Conservation (phyloP, 116 monocot genomes). For the Dioscorea cayenensis region DNA sequence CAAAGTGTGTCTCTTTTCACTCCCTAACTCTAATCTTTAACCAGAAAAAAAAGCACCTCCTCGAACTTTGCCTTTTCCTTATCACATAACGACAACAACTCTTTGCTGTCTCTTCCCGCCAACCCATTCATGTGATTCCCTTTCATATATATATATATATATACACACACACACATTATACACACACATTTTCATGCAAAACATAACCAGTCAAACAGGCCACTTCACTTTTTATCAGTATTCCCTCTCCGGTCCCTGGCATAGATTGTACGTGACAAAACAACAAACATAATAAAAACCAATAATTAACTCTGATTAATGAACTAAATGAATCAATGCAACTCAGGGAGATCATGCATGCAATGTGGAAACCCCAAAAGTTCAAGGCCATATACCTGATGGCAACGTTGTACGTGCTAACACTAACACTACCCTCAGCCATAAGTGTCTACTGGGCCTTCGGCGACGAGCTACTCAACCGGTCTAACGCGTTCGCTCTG, state of each 20-base stretch:
- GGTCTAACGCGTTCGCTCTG: constrained; percentile 71
- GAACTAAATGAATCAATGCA: neutral
- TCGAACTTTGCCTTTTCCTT: neutral
- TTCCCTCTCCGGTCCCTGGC: neutral
- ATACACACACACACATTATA: too few species aligned
- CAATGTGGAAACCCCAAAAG: constrained; percentile 90
- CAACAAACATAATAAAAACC: neutral
- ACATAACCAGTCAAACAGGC: constrained; percentile 45
- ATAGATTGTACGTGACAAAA: neutral
- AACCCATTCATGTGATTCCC: too few species aligned
- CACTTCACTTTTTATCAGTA: too few species aligned
- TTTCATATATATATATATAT: too few species aligned
- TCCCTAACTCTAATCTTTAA: neutral
- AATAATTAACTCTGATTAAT: neutral
- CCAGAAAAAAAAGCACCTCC: neutral
- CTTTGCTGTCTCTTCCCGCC: too few species aligned
- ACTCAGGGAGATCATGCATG: constrained; percentile 85
- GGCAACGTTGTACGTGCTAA: constrained; percentile 72
- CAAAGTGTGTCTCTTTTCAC: neutral
- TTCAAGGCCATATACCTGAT: constrained; percentile 87
- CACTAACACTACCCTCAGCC: constrained; percentile 85
- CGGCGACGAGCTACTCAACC: constrained; percentile 66
- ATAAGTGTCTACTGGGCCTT: constrained; percentile 84
- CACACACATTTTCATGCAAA: neutral
- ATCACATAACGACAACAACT: neutral